Evolutionary conservation across 176 grass and related monocot genomes (phyloP), one percentile per base, ranked within the genome.

Genomic region (Avena atlantica): DNA sequence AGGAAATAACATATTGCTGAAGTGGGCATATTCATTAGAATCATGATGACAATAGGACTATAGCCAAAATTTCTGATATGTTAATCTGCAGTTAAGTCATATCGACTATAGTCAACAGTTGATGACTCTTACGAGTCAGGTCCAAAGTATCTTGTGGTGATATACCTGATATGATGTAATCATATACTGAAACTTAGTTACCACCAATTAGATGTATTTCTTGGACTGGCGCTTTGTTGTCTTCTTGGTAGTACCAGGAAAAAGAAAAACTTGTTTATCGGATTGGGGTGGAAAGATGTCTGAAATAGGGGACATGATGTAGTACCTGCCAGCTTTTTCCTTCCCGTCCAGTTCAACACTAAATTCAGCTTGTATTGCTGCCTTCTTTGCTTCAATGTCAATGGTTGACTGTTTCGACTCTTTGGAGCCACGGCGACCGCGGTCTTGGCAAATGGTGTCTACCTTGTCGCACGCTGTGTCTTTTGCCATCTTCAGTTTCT

Each of bases 401-500:
- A 40, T 48, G 67, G 49, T 37, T 40, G 49, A 59, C 0, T 3
- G 37, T 2, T 51, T 73, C 23, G 48, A 82, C 62, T 59, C 63
- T 88, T 86, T 57, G 34, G 81, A 61, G 44, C 24, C 74, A 79
- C 4, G 57, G 5, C 6, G 5, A 61, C 68, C 70, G 36, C 0
- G 27, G 50, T 70, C 27, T 77, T 76, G 83, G 51, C 85, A 29
- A 24, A 70, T 5, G 11, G 12, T 45, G 49, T 82, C 78, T 19
- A 73, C 78, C 47, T 80, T 84, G 56, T 58, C 78, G 36, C 47
- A 34, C 82, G 27, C 47, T 23, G 66, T 29, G 1, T 69, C 36
- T 59, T 88, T 81, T 74, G 2, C 15, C 37, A 51, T 60, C 57
- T 84, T 91, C 49, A 59, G 27, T 83, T 76, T 75, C 81, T 91